Base-by-base conservation (phyloP, 345 rosid species). In the Erysimum cheiranthoides region DNA sequence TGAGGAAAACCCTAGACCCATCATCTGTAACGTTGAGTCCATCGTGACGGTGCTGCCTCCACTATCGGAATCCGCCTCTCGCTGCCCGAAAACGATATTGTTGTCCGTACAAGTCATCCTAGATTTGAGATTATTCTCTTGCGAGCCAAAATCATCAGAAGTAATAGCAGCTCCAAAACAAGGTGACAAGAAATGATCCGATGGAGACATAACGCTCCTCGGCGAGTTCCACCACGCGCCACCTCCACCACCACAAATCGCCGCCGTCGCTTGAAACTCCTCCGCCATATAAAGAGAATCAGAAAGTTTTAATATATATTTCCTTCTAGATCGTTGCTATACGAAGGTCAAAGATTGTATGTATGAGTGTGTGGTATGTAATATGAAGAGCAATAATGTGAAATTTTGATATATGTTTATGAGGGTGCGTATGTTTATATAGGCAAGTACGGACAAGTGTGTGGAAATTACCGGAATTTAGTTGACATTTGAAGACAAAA, bases 41-140 rank as follows among this genome's bases (percentile, higher is more conserved):
- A 78, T 78, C 30, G 81, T 73, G 59, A 78, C 81, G 18, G 81
- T 78, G 53, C 81, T 78, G 67, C 81, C 81, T 60, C 81, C 81
- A 61, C 81, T 78, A 51, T 78, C 81, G 16, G 81, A 73, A 73
- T 78, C 81, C 11, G 81, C 70, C 73, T 78, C 81, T 45, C 66
- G 74, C 47, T 78, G 78, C 9, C 81, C 60, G 36, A 68, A 73
- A 73, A 61, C 60, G 45, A 78, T 61, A 64, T 52, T 68, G 78
- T 61, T 78, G 73, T 78, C 81, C 2, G 60, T 35, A 67, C 74
- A 60, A 51, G 60, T 42, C 57, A 73, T 57, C 64, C 74, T 73
- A 52, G 78, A 27, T 72, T 78, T 78, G 63, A 78, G 53, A 16
- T 62, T 70, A 47, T 54, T 70, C 66, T 63, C 80, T 54, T 77